phyloP scores from a whole-genome alignment of 306 rosid species.

The Cucumis hystrix region DNA sequence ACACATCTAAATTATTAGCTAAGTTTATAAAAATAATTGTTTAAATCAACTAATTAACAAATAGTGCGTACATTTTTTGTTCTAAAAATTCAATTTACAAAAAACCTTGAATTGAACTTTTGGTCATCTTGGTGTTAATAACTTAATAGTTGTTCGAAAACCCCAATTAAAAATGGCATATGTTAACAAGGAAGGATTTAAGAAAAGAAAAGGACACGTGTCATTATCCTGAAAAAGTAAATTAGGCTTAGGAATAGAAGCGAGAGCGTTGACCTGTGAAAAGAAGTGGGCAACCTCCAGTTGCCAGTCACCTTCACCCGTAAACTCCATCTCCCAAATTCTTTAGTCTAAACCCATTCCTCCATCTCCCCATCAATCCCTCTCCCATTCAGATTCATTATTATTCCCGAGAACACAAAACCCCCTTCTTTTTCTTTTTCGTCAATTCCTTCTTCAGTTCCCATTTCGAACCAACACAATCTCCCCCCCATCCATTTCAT shows the following conservation, averaged over 20 bases:
- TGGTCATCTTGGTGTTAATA: too few species aligned
- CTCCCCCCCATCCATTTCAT: neutral
- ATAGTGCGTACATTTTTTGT: too few species aligned
- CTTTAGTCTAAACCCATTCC: neutral
- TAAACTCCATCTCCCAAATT: neutral
- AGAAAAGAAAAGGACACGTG: neutral
- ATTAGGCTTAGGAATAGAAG: neutral
- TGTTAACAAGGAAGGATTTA: neutral
- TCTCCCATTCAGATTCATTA: slow-evolving; percentile 18
- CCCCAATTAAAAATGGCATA: neutral
- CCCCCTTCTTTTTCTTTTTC: neutral
- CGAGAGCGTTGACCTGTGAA: slow-evolving; percentile 49
- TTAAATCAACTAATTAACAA: too few species aligned
- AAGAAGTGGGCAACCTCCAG: slow-evolving; percentile 41
- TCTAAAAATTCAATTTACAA: too few species aligned
- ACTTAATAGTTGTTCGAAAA: neutral
- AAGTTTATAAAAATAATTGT: too few species aligned
- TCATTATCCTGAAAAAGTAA: neutral
- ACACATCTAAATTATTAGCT: too few species aligned
- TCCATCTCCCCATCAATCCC: neutral
- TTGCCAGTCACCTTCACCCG: slow-evolving; percentile 33
- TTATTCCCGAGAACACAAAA: neutral
- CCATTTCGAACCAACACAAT: slow-evolving; percentile 34
- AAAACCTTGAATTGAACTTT: too few species aligned
- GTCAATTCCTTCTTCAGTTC: slow-evolving; percentile 2